Base-by-base conservation (phyloP, 2,329 filamentous ascomycete species). In the Myriosclerotinia duriaeana region DNA sequence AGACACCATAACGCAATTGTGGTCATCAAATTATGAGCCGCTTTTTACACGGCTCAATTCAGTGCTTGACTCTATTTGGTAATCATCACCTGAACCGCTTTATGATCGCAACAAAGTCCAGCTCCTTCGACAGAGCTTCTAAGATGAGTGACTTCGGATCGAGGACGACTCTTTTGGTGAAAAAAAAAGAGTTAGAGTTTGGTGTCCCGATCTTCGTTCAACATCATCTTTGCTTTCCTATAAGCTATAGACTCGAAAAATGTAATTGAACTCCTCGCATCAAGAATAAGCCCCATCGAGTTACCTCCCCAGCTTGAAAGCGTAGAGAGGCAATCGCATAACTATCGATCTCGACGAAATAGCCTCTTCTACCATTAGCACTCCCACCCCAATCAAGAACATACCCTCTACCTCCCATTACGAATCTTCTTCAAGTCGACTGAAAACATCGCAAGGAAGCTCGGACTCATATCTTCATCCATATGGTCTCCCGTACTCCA, bases 221-320 rank as follows among this genome's bases (percentile, higher is more conserved):
- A 69, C 65, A 76, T 1, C 72, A 69, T 69, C 73, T 66, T 81
- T 79, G 80, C 80, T 83, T 84, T 82, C 74, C 78, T 77, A 82
- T 82, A 83, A 83, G 80, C 80, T 82, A 82, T 79, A 79, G 80
- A 82, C 79, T 78, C 78, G 71, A 74, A 80, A 79, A 80, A 79
- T 71, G 36, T 79, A 78, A 69, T 46, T 74, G 76, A 75, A 85
- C 90, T 90, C 90, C 92, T 97, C 93, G 93, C 90, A 86, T 93
- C 94, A 90, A 97, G 92, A 97, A 97, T 98, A 93, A 97, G 94
- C 94, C 94, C 94, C 94, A 96, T 98, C 93, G 93, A 97, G 94
- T 98, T 96, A 97, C 91, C 84, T 80, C 78, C 77, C 76, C 72
- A 74, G 74, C 73, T 72, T 70, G 68, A 71, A 74, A 76, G 73